These are phyloP conservation scores for Taphrina pruni DNA, from an alignment of 1,139 yeast genomes.

Conservation along the genomic window DNA sequence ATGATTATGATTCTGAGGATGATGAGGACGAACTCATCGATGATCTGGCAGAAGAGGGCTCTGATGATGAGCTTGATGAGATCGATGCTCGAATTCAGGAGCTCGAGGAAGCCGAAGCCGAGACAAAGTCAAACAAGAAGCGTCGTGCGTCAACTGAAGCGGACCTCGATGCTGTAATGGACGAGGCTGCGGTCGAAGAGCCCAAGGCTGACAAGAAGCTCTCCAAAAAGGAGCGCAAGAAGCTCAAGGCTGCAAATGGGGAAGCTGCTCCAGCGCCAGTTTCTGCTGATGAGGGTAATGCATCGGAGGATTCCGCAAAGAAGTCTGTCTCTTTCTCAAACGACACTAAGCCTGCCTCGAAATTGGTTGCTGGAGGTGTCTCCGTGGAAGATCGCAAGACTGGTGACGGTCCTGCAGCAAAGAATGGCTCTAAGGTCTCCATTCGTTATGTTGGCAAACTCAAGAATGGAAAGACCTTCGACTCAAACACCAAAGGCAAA, in stretches of 20 bases:
- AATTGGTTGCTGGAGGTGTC: conserved; percentile 88
- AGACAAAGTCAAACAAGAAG: conserved; percentile 58
- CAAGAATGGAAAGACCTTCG: conserved; percentile 93
- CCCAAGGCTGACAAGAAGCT: conserved; percentile 48
- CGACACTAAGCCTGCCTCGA: conserved; percentile 54
- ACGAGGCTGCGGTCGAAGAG: conserved; percentile 48
- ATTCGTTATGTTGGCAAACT: conserved; percentile 98
- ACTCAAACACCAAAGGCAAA: conserved; percentile 95
- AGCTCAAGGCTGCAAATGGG: conserved; percentile 47
- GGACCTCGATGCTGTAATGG: conserved; percentile 45
- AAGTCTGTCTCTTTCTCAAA: conserved; percentile 86
- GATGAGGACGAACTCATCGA: conserved; percentile 82
- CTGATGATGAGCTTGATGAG: conserved; percentile 54
- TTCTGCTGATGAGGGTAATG: conserved; percentile 43
- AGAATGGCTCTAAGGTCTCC: conserved; percentile 88
- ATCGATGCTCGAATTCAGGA: conserved; percentile 56
- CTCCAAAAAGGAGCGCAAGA: conserved; percentile 52
- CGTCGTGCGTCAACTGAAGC: conserved; percentile 51
- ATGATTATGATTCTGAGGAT: conserved; percentile 82
- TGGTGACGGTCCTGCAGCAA: conserved; percentile 88
- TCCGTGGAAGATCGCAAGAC: conserved; percentile 86
- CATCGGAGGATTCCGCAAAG: conserved; percentile 55
- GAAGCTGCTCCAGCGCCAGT: conserved; percentile 47
- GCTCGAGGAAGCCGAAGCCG: conserved; percentile 50
- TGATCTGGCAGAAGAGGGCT: conserved; percentile 46